Base-by-base conservation (phyloP, 1,139 yeast genomes). In the Blastobotrys ciferrii region DNA sequence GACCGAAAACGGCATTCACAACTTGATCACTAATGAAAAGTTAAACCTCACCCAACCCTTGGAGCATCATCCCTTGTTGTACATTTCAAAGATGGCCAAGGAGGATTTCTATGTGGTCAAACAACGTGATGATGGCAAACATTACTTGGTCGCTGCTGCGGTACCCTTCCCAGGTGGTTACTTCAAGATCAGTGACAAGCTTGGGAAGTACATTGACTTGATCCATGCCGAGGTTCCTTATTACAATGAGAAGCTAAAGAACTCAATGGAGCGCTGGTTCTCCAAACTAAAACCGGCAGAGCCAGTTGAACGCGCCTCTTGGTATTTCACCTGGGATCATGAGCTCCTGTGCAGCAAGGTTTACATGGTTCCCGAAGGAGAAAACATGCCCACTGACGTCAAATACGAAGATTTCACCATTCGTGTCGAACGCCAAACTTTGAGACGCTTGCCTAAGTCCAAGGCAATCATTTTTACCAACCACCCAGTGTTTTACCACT, bases 141-240 rank as follows among this genome's bases (percentile, higher is more conserved):
- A 83, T 62, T 81, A 84, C 62, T 69, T 84, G 51, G 78, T 76
- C 38, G 91, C 87, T 1, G 88, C 86, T 2, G 87, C 85, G 0
- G 89, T 84, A 31, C 87, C 89, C 5, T 83, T 83, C 65, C 88
- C 89, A 1, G 91, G 89, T 31, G 89, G 89, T 3, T 78, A 83
- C 1, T 84, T 83, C 65, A 83, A 84, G 43, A 78, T 82, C 49
- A 65, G 71, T 56, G 61, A 74, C 42, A 83, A 82, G 56, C 58
- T 84, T 41, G 91, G 89, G 18, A 74, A 73, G 58, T 76, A 75
- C 49, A 64, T 84, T 42, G 87, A 84, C 63, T 69, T 73, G 7
- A 82, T 85, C 56, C 92, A 85, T 62, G 76, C 72, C 9, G 84
- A 78, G 9, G 92, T 85, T 35, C 92, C 94, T 1, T 82, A 82